Evolutionary conservation across 306 rosid species (phyloP).

Genomic region (Prunus mume): DNA sequence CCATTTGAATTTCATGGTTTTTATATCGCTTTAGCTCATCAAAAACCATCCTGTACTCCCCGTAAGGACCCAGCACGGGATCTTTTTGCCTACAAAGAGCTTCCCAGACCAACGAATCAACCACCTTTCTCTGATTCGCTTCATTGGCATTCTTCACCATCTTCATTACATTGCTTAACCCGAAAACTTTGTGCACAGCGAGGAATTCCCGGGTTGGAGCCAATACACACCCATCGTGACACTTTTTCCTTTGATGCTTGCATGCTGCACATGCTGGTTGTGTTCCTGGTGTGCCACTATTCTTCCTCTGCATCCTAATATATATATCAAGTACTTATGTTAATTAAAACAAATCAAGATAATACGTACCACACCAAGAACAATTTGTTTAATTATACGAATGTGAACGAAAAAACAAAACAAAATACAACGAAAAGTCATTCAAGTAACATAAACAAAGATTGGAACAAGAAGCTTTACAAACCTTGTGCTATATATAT

Average conservation of each 20-base stretch:
- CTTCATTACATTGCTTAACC: conserved; percentile 79
- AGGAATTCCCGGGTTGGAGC: conserved; percentile 65
- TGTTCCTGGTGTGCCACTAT: conserved; percentile 16
- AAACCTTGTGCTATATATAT: conserved; percentile 34
- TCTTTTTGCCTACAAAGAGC: conserved; percentile 74
- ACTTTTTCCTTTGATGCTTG: conserved; percentile 83
- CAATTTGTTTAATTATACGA: neutral
- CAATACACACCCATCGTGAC: conserved; percentile 50
- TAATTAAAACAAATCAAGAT: neutral
- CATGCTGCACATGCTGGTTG: conserved; percentile 81
- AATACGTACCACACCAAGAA: neutral
- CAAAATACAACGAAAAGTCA: neutral
- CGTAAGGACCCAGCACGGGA: conserved; percentile 69
- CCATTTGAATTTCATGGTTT: conserved; percentile 24
- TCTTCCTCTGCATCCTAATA: conserved; percentile 53
- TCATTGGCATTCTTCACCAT: conserved; percentile 46
- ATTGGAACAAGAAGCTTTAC: conserved; percentile 17
- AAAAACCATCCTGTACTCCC: conserved; percentile 44
- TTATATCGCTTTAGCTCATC: conserved; percentile 45
- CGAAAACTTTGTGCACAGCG: conserved; percentile 69
- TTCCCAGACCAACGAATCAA: conserved; percentile 81
- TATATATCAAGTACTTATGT: neutral
- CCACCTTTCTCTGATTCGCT: conserved; percentile 41
- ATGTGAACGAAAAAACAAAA: neutral
- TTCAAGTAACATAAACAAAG: conserved; percentile 7